A percentile compares a stretch with the other conserved stretches of the same genome.
These are phyloP conservation scores for Tylopilus vinaceipallidus DNA, from an alignment of 768 basidiomycete species.

Conservation along the genomic window DNA sequence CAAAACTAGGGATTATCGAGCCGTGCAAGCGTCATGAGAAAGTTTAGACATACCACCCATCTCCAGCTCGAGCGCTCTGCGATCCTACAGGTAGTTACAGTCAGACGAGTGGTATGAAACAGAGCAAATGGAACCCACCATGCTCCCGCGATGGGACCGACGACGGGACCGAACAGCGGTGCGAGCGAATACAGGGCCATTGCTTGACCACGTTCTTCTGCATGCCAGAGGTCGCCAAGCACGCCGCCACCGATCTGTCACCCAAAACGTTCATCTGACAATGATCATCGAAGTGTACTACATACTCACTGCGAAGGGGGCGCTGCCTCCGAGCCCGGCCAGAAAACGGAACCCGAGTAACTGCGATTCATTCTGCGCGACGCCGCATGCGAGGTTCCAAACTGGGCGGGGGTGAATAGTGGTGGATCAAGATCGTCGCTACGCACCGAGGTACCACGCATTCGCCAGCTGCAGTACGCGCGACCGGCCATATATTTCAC, in stretches of 20 bases:
- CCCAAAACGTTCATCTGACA: neutral
- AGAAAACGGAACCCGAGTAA: constrained; percentile 71
- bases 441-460: constrained; percentile 57
- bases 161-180: constrained; percentile 61
- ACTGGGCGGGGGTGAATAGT: constrained; percentile 30
- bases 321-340: constrained; percentile 70
- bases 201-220: constrained; percentile 64
- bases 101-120: neutral
- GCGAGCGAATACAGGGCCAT: constrained; percentile 66
- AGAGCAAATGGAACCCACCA: constrained; percentile 36
- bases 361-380: constrained; percentile 55
- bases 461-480: constrained; percentile 61
- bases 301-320: constrained; percentile 47
- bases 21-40: neutral
- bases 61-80: constrained; percentile 64
- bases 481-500: constrained; percentile 70
- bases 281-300: neutral
- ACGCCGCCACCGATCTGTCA: constrained; percentile 64
- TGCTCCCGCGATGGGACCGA: constrained; percentile 62
- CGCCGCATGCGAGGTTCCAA: constrained; percentile 65
- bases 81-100: constrained; percentile 39
- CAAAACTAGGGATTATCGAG: constrained; percentile 47
- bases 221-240: constrained; percentile 55
- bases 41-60: constrained; percentile 54
- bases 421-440: constrained; percentile 1